phyloP scores from a whole-genome alignment of 225 moss, liverwort and hornwort genomes.

The Lunularia cruciata region DNA sequence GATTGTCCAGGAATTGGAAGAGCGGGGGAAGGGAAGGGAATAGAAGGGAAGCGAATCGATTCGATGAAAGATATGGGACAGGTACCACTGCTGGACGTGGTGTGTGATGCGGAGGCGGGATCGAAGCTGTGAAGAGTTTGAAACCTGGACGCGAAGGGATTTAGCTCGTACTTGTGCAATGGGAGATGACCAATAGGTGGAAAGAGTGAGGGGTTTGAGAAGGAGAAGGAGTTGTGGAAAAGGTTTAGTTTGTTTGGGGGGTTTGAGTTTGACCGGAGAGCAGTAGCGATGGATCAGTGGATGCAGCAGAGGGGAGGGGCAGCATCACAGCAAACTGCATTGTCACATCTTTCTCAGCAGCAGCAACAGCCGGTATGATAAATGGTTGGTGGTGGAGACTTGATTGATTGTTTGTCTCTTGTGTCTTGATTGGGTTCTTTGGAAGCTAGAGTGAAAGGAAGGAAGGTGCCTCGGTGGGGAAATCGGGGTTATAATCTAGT shows the following conservation, averaged over 20 bases:
- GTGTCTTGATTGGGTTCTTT: neutral
- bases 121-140: neutral
- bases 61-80: neutral
- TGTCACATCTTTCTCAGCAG: slow-evolving; percentile 34
- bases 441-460: neutral
- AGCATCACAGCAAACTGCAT: slow-evolving; percentile 32
- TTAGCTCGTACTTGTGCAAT: slow-evolving; percentile 1
- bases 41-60: slow-evolving; percentile 5
- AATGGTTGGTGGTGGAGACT: neutral
- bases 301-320: slow-evolving; percentile 28
- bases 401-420: neutral
- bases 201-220: slow-evolving; percentile 6
- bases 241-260: neutral
- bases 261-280: neutral
- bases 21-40: slow-evolving; percentile 1
- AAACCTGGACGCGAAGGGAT: slow-evolving; percentile 10
- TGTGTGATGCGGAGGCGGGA: neutral
- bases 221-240: neutral
- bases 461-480: neutral
- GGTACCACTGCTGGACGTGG: neutral
- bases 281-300: slow-evolving; percentile 34
- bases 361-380: slow-evolving; percentile 20
- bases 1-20: slow-evolving; percentile 2
- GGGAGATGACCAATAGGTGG: slow-evolving; percentile 3
- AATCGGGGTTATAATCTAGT: neutral